Evolutionary conservation across 306 rosid genomes (phyloP).

Genomic region (Cyamopsis tetragonoloba): DNA sequence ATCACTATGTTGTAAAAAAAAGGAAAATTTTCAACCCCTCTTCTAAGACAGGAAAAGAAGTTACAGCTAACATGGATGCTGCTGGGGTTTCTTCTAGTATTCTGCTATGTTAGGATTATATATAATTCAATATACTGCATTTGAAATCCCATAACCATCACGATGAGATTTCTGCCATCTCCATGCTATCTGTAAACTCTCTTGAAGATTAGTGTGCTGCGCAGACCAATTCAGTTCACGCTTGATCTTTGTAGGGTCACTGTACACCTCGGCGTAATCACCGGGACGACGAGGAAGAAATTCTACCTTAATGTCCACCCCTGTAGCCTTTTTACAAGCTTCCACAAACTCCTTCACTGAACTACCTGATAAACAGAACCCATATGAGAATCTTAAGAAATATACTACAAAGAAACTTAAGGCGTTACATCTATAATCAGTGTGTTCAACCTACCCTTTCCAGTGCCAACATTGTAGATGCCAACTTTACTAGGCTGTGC

Average conservation of each 20-base stretch:
- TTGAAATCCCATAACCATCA: constrained; percentile 58
- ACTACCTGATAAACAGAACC: constrained; percentile 54
- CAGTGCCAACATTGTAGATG: constrained; percentile 92
- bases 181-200: constrained; percentile 80
- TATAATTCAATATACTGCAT: constrained; percentile 36
- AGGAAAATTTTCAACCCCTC: constrained; percentile 11
- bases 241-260: constrained; percentile 73
- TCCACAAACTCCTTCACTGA: constrained; percentile 92
- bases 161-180: constrained; percentile 88
- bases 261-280: constrained; percentile 85
- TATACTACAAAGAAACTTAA: neutral
- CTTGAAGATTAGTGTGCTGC: constrained; percentile 48
- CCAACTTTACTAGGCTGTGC: constrained; percentile 67
- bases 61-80: constrained; percentile 28
- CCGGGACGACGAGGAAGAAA: constrained; percentile 86
- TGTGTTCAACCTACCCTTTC: constrained; percentile 58
- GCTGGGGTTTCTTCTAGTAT: constrained; percentile 19
- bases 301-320: constrained; percentile 68
- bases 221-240: constrained; percentile 83
- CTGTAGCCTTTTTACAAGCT: constrained; percentile 91
- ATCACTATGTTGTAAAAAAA: constrained; percentile 20
- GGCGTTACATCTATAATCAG: neutral
- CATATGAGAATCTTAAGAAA: neutral
- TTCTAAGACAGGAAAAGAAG: constrained; percentile 27
- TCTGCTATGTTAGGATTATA: constrained; percentile 29